Percentiles rank a stretch among this genome's conserved stretches.
Evolutionary conservation across 345 rosid species (phyloP).

Genomic region (Schrenkiella parvula): DNA sequence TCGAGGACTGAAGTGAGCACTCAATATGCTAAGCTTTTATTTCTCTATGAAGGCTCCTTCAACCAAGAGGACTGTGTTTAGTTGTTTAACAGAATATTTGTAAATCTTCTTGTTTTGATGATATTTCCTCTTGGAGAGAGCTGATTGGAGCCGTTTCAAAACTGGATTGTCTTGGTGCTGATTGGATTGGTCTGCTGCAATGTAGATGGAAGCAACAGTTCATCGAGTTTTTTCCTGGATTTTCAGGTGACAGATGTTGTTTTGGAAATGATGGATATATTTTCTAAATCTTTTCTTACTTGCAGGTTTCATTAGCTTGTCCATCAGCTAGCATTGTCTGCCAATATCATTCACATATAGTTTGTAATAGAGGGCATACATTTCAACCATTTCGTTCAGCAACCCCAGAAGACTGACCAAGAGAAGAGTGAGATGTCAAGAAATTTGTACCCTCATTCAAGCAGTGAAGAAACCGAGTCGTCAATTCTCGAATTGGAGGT

Average conservation of each 20-base stretch:
- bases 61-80: constrained; percentile 44
- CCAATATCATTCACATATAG: constrained; percentile 21
- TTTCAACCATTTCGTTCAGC: constrained; percentile 16
- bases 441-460: constrained; percentile 9
- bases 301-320: constrained; percentile 58
- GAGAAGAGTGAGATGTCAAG: constrained; percentile 13
- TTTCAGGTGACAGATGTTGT: constrained; percentile 45
- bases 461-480: constrained; percentile 21
- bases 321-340: constrained; percentile 38
- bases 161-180: constrained; percentile 58
- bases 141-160: constrained; percentile 60
- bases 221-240: constrained; percentile 60
- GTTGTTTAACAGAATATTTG: constrained; percentile 34
- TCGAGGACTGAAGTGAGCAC: constrained; percentile 55
- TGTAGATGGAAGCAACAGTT: constrained; percentile 63
- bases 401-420: constrained; percentile 15
- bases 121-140: constrained; percentile 57
- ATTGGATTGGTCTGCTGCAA: constrained; percentile 56
- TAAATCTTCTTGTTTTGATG: constrained; percentile 54
- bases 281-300: constrained; percentile 39
- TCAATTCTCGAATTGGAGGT: constrained; percentile 15
- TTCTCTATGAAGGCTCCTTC: constrained; percentile 50
- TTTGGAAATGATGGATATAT: constrained; percentile 23
- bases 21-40: constrained; percentile 40
- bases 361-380: constrained; percentile 42